These are phyloP conservation scores for Globisporangium parvum DNA, from an alignment of 352 stramenopile genomes.

Conservation along the genomic window DNA sequence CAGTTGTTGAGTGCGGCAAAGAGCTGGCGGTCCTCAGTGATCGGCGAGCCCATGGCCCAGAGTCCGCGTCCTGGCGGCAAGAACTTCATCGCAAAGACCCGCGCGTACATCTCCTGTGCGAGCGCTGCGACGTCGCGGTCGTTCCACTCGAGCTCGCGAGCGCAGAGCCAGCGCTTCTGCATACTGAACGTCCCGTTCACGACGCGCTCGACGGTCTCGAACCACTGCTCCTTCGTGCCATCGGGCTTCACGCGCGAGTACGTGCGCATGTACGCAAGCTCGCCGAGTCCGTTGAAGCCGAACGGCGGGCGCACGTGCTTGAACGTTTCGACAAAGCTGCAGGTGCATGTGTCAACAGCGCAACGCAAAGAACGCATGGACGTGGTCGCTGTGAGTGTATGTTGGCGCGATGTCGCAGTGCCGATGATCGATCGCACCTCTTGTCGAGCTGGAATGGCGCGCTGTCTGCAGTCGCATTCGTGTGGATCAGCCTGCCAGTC, in stretches of 20 bases:
- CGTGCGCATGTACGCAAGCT: conserved; percentile 90
- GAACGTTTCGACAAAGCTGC: conserved; percentile 51
- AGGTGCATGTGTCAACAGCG: neutral
- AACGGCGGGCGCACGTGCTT: conserved; percentile 60
- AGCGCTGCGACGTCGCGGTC: conserved; percentile 30
- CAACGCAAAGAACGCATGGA: neutral
- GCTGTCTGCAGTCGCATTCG: neutral
- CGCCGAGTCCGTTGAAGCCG: conserved; percentile 92
- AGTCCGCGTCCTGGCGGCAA: conserved; percentile 88
- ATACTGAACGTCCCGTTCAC: conserved; percentile 93
- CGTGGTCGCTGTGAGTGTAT: too few species aligned
- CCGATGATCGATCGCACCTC: conserved; percentile 1
- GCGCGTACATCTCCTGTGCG: conserved; percentile 88
- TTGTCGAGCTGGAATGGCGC: conserved; percentile 11
- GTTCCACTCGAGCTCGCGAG: conserved; percentile 63
- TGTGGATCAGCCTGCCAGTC: neutral
- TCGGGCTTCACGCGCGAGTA: conserved; percentile 86
- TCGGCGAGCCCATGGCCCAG: conserved; percentile 92
- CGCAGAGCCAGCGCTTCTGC: conserved; percentile 83
- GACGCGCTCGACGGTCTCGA: conserved; percentile 89
- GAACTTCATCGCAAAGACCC: conserved; percentile 95
- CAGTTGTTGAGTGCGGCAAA: conserved; percentile 93
- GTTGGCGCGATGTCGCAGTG: too few species aligned
- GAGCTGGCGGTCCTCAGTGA: conserved; percentile 80
- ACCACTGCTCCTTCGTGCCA: conserved; percentile 83